A percentile compares a stretch with the other conserved stretches of the same genome.
phyloP scores from a whole-genome alignment of 352 stramenopile genomes.

The Pythium volutum region DNA sequence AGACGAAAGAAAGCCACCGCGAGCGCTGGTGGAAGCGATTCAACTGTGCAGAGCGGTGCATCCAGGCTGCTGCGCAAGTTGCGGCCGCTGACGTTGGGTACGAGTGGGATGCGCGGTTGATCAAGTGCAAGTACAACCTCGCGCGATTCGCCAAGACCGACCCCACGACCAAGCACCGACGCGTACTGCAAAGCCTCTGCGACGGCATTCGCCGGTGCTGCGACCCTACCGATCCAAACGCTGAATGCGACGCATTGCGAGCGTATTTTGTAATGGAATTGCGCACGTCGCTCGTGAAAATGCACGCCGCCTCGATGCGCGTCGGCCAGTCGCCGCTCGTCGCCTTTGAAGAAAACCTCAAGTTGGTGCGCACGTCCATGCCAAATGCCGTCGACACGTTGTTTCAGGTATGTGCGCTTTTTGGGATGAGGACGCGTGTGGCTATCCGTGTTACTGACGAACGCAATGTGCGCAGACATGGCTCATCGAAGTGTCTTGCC shows the following conservation, averaged over 20 bases:
- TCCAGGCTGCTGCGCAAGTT: constrained; percentile 28
- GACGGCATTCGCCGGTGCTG: constrained; percentile 32
- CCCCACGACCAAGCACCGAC: constrained; percentile 29
- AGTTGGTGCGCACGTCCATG: constrained; percentile 44
- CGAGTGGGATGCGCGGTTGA: constrained; percentile 43
- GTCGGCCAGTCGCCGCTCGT: background rate
- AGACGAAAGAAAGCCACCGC: constrained; percentile 36
- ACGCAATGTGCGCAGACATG: constrained; percentile 39
- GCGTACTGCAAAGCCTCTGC: constrained; percentile 46
- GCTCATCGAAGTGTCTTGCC: constrained; percentile 61
- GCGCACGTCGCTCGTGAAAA: constrained; percentile 46
- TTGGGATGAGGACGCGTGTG: background rate
- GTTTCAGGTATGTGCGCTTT: constrained; percentile 51
- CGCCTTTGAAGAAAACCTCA: constrained; percentile 45
- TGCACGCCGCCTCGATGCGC: constrained; percentile 40
- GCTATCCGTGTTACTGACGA: background rate
- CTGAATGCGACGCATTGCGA: constrained; percentile 24
- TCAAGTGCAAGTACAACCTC: constrained; percentile 58
- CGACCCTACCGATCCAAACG: background rate
- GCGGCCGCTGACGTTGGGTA: constrained; percentile 28
- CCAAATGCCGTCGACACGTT: constrained; percentile 39
- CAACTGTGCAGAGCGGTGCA: constrained; percentile 42
- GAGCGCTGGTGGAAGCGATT: constrained; percentile 56
- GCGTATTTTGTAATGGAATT: constrained; percentile 56
- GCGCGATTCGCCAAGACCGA: constrained; percentile 47